These are phyloP conservation scores for Cyberlindnera xylosilytica DNA, from an alignment of 805 yeast species.

Conservation along the genomic window DNA sequence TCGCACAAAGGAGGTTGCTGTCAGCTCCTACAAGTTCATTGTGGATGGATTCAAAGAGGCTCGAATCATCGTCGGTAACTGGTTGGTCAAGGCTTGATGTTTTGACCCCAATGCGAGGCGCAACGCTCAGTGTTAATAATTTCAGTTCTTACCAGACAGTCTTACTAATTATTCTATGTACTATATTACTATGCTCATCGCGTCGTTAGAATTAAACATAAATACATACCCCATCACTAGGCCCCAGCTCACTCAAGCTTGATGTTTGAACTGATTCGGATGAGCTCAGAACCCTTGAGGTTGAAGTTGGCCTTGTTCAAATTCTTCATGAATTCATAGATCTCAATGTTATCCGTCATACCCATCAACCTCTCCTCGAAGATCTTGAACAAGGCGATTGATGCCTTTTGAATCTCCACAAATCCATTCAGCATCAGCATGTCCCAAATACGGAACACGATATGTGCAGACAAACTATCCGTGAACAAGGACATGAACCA, in stretches of 20 bases:
- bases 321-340: slow-evolving; percentile 36
- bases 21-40: neutral
- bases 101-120: no score
- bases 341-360: slow-evolving; percentile 29
- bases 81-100: neutral
- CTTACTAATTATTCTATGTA: no score
- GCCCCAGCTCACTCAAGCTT: slow-evolving; percentile 9
- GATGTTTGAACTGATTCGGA: slow-evolving; percentile 17
- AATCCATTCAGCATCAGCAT: slow-evolving; percentile 40
- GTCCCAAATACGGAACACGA: slow-evolving; percentile 52
- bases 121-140: no score
- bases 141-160: no score
- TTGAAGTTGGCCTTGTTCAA: slow-evolving; percentile 26
- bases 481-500: slow-evolving; percentile 59
- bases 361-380: slow-evolving; percentile 33
- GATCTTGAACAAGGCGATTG: slow-evolving; percentile 36
- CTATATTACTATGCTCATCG: neutral
- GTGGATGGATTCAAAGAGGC: slow-evolving; percentile 9
- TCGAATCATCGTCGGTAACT: neutral
- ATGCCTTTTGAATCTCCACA: slow-evolving; percentile 33
- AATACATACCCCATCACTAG: no score
- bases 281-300: slow-evolving; percentile 25
- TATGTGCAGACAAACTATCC: slow-evolving; percentile 47
- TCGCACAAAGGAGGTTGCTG: no score
- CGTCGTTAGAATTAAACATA: no score